These are phyloP conservation scores for Areca catechu DNA, from an alignment of 176 grass and related monocot species.

Conservation along the genomic window DNA sequence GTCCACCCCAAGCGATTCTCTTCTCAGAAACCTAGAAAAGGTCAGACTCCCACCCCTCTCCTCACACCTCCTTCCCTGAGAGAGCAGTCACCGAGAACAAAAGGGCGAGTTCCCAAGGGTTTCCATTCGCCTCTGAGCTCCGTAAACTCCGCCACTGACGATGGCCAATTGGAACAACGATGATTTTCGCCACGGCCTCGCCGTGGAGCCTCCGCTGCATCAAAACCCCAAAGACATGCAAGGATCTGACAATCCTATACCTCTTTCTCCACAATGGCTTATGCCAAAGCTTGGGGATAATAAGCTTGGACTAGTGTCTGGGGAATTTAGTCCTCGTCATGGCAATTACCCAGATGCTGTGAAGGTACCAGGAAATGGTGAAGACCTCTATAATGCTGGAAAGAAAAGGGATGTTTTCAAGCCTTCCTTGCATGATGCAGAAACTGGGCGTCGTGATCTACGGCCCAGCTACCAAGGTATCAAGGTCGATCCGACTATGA, in stretches of 20 bases:
- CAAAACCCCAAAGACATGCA: conserved; percentile 61
- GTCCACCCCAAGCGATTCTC: no score
- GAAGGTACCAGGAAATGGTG: no score
- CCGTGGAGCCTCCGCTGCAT: conserved; percentile 47
- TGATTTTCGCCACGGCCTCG: conserved; percentile 45
- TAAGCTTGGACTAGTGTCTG: no score
- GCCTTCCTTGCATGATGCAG: conserved; percentile 45
- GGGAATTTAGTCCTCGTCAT: no score
- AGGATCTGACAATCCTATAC: conserved; percentile 62
- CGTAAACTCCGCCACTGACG: conserved; percentile 30
- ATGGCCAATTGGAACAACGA: conserved; percentile 53
- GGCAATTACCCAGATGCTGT: no score
- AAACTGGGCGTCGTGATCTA: conserved; percentile 55
- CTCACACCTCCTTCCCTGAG: no score
- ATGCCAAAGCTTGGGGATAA: conserved; percentile 61
- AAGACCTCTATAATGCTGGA: conserved; percentile 10
- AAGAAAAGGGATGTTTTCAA: conserved; percentile 73
- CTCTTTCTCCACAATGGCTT: conserved; percentile 99
- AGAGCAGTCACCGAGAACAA: no score
- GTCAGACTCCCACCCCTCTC: no score
- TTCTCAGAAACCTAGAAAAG: no score
- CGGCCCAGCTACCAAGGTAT: no score
- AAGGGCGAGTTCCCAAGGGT: no score
- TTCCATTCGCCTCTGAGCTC: conserved; percentile 21
- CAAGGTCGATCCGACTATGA: no score